Evolutionary conservation across 768 basidiomycete species (phyloP), one percentile per base, ranked within the genome.

Genomic region (Russula brevipes): DNA sequence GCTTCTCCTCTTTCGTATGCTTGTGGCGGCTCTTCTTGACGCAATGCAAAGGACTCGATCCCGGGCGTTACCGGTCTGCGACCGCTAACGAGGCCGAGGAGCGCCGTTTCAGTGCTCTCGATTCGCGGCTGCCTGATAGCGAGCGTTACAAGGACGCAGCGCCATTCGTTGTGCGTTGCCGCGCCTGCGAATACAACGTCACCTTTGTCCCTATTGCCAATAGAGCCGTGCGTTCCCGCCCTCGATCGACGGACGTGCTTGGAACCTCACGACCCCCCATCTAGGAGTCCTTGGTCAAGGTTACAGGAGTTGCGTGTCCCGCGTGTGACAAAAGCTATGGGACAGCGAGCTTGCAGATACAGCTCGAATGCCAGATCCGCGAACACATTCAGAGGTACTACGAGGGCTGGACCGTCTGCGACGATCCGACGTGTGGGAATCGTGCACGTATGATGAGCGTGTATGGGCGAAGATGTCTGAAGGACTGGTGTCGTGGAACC

Each of bases 381-480:
- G 74, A 81, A 2, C 84, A 83, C 65, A 88, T 99, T 54, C 76
- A 79, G 8, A 82, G 79, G 68, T 98, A 95, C 74, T 98, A 99
- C 71, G 85, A 97, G 69, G 86, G 86, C 1, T 95, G 91, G 90
- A 87, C 83, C 1, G 76, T 88, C 5, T 99, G 97, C 74, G 82
- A 94, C 68, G 97, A 98, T 65, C 77, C 83, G 24, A 88, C 87
- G 0, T 99, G 97, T 70, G 83, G 83, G 9, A 80, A 85, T 63
- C 82, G 90, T 42, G 94, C 96, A n/a, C 80, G 97, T 19, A 90
- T 87, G 81, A 96, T 98, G 91, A 80, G 89, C 41, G 92, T 98
- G 0, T 95, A 94, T 72, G 94, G 93, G 6, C 82, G 86, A 38
- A 79, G 87, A 54, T 99, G 97, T 72, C 72, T 94, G 59, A 82